phyloP scores from a whole-genome alignment of 2,329 filamentous ascomycete species.

The Exophiala bonariae region DNA sequence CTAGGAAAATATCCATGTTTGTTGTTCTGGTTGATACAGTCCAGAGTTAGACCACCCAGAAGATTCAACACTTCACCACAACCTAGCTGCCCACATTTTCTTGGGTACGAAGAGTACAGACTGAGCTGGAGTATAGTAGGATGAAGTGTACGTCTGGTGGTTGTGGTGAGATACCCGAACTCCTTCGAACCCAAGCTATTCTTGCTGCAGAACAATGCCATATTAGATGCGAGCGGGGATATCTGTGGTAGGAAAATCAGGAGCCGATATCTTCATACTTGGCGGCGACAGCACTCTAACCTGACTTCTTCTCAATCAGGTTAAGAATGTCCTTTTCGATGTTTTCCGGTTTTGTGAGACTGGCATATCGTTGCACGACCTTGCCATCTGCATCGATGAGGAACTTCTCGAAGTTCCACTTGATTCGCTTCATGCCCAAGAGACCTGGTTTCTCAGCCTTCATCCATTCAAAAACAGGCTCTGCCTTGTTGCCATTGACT shows the following conservation, averaged over 20 bases:
- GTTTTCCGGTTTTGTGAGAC: constrained; percentile 79
- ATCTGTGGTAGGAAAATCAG: not conserved
- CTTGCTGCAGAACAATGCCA: too few relatives aligned
- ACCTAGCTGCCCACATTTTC: too few relatives aligned
- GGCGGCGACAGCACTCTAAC: constrained; percentile 25
- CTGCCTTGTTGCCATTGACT: constrained; percentile 82
- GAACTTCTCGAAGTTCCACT: constrained; percentile 99
- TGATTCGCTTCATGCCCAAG: constrained; percentile 80
- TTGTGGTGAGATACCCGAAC: too few relatives aligned
- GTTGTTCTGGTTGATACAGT: too few relatives aligned
- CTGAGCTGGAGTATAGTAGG: too few relatives aligned
- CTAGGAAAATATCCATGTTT: too few relatives aligned
- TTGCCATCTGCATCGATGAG: constrained; percentile 80
- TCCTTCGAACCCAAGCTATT: too few relatives aligned
- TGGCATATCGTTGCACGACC: constrained; percentile 84
- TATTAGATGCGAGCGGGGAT: too few relatives aligned
- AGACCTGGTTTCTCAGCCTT: constrained; percentile 74
- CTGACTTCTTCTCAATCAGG: constrained; percentile 63
- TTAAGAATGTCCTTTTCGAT: constrained; percentile 75
- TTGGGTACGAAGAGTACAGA: too few relatives aligned
- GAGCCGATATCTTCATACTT: constrained; percentile 10
- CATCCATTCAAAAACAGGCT: constrained; percentile 76
- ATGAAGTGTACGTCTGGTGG: too few relatives aligned
- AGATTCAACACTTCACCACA: too few relatives aligned
- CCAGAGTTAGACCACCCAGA: too few relatives aligned